A percentile compares a stretch with the other conserved stretches of the same genome.
Evolutionary conservation across 306 rosid species (phyloP).

Genomic region (Canavalia ensiformis): DNA sequence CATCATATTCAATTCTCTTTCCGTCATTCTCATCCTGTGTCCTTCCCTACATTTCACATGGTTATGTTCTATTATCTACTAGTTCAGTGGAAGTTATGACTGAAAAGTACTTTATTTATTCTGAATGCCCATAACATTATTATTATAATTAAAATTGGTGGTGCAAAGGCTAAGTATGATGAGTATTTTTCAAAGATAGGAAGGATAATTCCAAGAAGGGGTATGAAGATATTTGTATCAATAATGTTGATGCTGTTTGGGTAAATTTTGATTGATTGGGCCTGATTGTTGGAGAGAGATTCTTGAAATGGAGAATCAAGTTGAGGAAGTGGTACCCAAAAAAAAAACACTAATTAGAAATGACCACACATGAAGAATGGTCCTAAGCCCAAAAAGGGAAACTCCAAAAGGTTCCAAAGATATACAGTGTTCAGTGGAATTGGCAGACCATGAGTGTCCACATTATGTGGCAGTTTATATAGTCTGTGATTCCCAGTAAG

Average conservation of each 20-base stretch:
- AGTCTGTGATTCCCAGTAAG: conserved; percentile 42
- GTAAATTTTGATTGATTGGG: conserved; percentile 13
- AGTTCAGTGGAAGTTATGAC: conserved; percentile 20
- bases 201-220: conserved; percentile 42
- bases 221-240: conserved; percentile 50
- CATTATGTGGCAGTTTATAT: conserved; percentile 40
- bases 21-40: conserved; percentile 46
- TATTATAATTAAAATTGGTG: conserved; percentile 6
- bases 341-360: not conserved
- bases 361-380: conserved; percentile 50
- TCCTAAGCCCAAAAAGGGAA: conserved; percentile 55
- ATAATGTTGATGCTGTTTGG: conserved; percentile 54
- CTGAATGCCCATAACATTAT: not conserved
- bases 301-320: conserved; percentile 54
- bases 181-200: conserved; percentile 44
- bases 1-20: conserved; percentile 30
- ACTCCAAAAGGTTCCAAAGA: conserved; percentile 40
- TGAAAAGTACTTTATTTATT: conserved; percentile 39
- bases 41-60: conserved; percentile 41
- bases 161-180: conserved; percentile 37
- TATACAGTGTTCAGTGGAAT: conserved; percentile 4
- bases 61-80: conserved; percentile 47
- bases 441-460: conserved; percentile 47
- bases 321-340: conserved; percentile 45
- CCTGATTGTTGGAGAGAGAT: conserved; percentile 31